A percentile compares a stretch with the other conserved stretches of the same genome.
Evolutionary conservation across 768 basidiomycete genomes (phyloP).

Genomic region (Saitozyma sp.): DNA sequence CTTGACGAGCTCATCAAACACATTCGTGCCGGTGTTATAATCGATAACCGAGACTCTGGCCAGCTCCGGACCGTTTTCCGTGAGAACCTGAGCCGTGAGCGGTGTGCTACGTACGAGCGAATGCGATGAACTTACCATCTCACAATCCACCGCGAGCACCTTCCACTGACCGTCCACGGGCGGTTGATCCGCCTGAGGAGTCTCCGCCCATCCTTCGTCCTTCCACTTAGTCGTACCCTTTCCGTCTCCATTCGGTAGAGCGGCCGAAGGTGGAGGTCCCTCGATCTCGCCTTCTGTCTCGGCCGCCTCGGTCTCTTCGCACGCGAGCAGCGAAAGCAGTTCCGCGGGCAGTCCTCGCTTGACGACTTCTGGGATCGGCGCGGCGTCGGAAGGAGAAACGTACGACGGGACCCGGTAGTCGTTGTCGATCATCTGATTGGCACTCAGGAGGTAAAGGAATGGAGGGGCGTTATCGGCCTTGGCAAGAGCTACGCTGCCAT

Average conservation of each 20-base stretch:
- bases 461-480: slow-evolving; percentile 61
- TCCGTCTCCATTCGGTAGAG: too few species aligned
- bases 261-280: too few species aligned
- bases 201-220: slow-evolving; percentile 74
- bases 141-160: slow-evolving; percentile 89
- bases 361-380: not conserved
- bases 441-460: slow-evolving; percentile 68
- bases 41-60: slow-evolving; percentile 84
- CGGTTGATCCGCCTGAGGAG: slow-evolving; percentile 58
- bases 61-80: slow-evolving; percentile 85
- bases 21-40: slow-evolving; percentile 65
- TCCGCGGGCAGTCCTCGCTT: too few species aligned
- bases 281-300: too few species aligned
- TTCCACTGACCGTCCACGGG: slow-evolving; percentile 33
- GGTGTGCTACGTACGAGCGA: not conserved
- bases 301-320: too few species aligned
- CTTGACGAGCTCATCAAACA: slow-evolving; percentile 88
- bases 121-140: slow-evolving; percentile 66
- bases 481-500: slow-evolving; percentile 21
- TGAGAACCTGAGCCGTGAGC: slow-evolving; percentile 65
- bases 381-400: slow-evolving; percentile 58
- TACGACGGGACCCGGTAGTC: slow-evolving; percentile 89
- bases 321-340: too few species aligned
- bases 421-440: slow-evolving; percentile 89
- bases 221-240: too few species aligned